Evolutionary conservation across 768 basidiomycete species (phyloP), one percentile per base, ranked within the genome.

Genomic region (Suillus subaureus): DNA sequence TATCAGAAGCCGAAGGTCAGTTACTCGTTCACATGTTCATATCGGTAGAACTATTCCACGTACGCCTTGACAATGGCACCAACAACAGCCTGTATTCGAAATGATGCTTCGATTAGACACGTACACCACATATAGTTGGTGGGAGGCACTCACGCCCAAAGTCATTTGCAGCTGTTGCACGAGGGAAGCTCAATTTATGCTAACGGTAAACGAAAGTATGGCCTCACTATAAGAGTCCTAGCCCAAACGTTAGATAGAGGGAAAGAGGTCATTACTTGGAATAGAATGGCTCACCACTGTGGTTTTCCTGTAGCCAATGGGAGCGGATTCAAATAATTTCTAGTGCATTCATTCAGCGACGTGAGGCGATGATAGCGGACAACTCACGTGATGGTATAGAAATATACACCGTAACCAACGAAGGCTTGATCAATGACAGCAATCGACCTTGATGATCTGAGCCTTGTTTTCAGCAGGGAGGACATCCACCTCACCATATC

Each of bases 31-130:
- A 31, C 6, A 4, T 26, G 47, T 26, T 49, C 13, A 28, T 15
- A 15, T 26, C 6, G 54, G 31, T 54, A 43, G 60, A 15, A 4
- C 33, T 40, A 49, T 28, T 21, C 39, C 13, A 77, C 85, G 56
- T 64, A 88, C 87, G 78, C 71, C 77, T 86, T 87, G 43, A 89
- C 88, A n/a, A 86, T 74, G 5, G 79, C 78, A 2, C 84, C 87
- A 28, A 84, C 81, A n/a, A 87, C 57, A 1, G 84, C 82, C 87
- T 89, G 39, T 15, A 61, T 9, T 49, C 7, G 15, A 49, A 57
- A 35, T 15, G 40, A 16, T 2, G 39, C 26, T 47, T 23, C 35
- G 6, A 45, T 63, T 8, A 62, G 23, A 45, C 61, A 35, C 1
- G 43, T 33, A 67, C 63, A 70, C 37, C 15, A 70, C 23, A 40